These are phyloP conservation scores for Trebouxia gelatinosa DNA, from an alignment of 163 green algal genomes.

Conservation along the genomic window DNA sequence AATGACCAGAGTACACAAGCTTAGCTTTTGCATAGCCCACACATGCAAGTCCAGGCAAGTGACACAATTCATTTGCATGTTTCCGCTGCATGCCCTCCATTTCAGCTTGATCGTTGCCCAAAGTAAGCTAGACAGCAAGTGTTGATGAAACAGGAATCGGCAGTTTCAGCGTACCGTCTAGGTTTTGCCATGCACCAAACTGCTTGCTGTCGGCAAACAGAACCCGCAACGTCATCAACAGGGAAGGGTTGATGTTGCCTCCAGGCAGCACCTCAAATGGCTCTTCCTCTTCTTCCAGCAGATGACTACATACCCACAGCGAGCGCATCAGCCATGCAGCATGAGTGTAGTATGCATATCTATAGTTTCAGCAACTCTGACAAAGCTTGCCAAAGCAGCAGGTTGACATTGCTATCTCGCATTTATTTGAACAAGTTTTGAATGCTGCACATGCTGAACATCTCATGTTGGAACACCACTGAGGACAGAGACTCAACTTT, in stretches of 20 bases:
- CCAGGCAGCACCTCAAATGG: constrained; percentile 54
- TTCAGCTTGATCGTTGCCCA: too few relatives aligned
- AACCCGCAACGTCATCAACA: constrained; percentile 47
- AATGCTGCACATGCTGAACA: background rate
- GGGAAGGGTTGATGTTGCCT: constrained; percentile 43
- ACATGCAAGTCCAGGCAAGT: too few relatives aligned
- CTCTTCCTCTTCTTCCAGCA: constrained; percentile 52
- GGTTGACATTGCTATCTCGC: background rate
- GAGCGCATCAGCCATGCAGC: background rate
- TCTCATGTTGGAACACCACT: background rate
- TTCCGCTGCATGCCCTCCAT: too few relatives aligned
- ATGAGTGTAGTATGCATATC: too few relatives aligned
- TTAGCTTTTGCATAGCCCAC: too few relatives aligned
- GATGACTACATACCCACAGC: constrained; percentile 35
- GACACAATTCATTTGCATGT: too few relatives aligned
- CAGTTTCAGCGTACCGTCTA: too few relatives aligned
- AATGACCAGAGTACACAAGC: too few relatives aligned
- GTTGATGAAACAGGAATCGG: too few relatives aligned
- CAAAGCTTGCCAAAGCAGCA: background rate
- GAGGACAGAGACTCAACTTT: background rate
- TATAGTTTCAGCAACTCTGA: background rate
- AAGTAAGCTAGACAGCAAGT: too few relatives aligned
- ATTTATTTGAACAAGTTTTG: background rate
- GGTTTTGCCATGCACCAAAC: background rate
- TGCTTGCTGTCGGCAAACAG: constrained; percentile 24